A percentile compares a stretch with the other conserved stretches of the same genome.
Conservation (phyloP, 805 yeast genomes). For the Saccharomyces eubayanus region DNA sequence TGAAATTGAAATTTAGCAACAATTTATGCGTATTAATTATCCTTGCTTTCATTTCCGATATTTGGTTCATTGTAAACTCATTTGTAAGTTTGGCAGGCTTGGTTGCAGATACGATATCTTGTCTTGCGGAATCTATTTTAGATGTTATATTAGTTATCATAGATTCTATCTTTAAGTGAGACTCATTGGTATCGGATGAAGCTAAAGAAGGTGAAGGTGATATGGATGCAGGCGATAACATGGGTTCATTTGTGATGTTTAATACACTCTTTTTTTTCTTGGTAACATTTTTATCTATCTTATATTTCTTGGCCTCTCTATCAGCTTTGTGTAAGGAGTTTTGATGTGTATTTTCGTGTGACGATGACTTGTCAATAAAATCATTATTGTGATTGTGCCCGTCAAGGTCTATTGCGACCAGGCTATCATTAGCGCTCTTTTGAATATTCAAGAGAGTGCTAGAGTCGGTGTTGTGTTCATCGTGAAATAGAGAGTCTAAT, state of each 20-base stretch:
- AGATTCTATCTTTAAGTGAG: background rate
- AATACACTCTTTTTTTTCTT: background rate
- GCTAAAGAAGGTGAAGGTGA: background rate
- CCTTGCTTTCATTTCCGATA: conserved; percentile 27
- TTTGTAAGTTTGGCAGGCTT: conserved; percentile 21
- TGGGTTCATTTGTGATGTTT: background rate
- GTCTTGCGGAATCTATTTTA: background rate
- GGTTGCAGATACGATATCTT: background rate
- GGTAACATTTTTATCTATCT: background rate
- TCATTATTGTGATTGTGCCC: background rate
- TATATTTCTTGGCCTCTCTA: background rate
- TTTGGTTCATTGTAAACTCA: conserved; percentile 26
- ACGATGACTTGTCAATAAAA: background rate
- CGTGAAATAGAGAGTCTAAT: conserved; percentile 12
- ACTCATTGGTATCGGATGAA: background rate
- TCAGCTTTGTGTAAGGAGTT: background rate
- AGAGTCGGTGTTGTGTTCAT: background rate
- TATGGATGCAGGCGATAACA: background rate
- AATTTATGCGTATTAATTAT: conserved; percentile 29
- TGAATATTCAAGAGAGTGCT: background rate
- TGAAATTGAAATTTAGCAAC: conserved; percentile 25
- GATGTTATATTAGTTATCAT: background rate
- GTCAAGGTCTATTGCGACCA: background rate
- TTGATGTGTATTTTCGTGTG: background rate
- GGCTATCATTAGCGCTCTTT: background rate